Evolutionary conservation across 306 rosid species (phyloP).

Genomic region (Senna tora): DNA sequence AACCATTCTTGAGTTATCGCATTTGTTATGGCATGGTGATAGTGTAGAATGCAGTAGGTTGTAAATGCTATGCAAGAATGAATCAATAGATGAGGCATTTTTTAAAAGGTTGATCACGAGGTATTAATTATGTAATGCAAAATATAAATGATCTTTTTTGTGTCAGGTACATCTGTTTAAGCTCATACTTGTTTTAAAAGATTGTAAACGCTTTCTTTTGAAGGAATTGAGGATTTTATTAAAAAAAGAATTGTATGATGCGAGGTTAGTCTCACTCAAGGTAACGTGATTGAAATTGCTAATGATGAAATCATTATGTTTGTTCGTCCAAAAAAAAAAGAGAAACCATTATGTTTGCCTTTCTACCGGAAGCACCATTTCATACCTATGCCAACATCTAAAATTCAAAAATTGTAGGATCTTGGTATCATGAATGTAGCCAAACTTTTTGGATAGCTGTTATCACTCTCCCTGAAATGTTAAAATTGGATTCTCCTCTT

Average conservation of each 20-base stretch:
- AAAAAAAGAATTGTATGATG: too few relatives aligned
- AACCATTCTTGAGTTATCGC: slow-evolving; percentile 31
- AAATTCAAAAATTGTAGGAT: too few relatives aligned
- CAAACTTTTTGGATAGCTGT: too few relatives aligned
- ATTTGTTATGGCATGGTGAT: slow-evolving; percentile 14
- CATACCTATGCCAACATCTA: too few relatives aligned
- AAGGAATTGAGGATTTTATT: too few relatives aligned
- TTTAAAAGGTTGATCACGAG: slow-evolving; percentile 9
- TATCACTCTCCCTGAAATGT: too few relatives aligned
- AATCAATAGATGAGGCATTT: slow-evolving; percentile 34
- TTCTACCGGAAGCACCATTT: too few relatives aligned
- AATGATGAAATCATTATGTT: not conserved
- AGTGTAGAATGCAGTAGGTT: slow-evolving; percentile 40
- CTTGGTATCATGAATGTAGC: too few relatives aligned
- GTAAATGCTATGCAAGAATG: slow-evolving; percentile 42
- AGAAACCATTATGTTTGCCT: too few relatives aligned
- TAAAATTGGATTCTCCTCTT: too few relatives aligned
- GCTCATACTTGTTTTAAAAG: too few relatives aligned
- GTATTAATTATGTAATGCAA: slow-evolving; percentile 25
- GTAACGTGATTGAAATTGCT: not conserved
- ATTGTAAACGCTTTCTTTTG: not conserved
- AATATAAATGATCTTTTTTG: slow-evolving; percentile 3
- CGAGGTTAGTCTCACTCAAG: not conserved
- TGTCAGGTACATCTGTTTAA: slow-evolving; percentile 13
- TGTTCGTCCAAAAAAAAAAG: too few relatives aligned